Conservation (phyloP, 1,284 basidiomycete genomes). For the Puccinia triticina region DNA sequence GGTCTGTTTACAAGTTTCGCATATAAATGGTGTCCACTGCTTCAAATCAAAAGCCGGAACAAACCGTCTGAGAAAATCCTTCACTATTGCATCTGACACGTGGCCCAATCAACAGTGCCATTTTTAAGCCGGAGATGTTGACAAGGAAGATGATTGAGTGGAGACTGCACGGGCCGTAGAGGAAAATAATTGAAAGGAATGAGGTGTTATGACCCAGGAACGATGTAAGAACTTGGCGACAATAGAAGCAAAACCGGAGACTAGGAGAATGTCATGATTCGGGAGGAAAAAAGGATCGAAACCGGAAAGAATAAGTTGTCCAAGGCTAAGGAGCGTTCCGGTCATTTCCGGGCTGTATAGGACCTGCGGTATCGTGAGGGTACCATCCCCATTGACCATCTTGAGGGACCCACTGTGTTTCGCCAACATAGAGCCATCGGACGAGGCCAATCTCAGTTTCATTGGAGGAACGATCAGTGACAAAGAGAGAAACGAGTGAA, state of each 20-base stretch:
- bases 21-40: too few relatives aligned
- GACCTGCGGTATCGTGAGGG: neutral
- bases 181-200: too few relatives aligned
- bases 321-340: constrained; percentile 5
- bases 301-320: neutral
- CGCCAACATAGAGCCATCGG: neutral
- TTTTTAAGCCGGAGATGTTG: too few relatives aligned
- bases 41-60: too few relatives aligned
- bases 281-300: neutral
- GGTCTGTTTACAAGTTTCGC: too few relatives aligned
- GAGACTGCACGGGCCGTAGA: too few relatives aligned
- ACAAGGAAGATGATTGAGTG: too few relatives aligned
- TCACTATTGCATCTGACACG: too few relatives aligned
- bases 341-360: neutral
- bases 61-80: too few relatives aligned
- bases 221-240: neutral
- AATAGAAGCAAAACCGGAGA: neutral
- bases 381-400: neutral
- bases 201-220: neutral
- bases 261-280: neutral
- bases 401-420: neutral
- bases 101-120: too few relatives aligned
- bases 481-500: too few relatives aligned
- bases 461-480: neutral
- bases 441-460: neutral